Conservation (phyloP, 177 flowering plant genomes). For the Vitis hybrid region DNA sequence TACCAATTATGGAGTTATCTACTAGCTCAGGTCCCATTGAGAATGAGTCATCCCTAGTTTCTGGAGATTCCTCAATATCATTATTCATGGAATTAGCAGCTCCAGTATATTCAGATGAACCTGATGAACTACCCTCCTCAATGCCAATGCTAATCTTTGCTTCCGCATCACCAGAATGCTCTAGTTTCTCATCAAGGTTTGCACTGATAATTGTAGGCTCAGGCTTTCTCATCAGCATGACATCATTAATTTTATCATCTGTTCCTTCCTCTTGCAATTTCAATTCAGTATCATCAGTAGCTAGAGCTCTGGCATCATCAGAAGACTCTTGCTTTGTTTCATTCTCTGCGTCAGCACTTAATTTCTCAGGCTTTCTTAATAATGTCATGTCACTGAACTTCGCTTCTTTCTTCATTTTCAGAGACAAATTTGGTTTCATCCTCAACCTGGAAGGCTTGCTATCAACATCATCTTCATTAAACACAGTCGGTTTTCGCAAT, state of each 20-base stretch:
- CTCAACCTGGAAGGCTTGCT: conserved; percentile 45
- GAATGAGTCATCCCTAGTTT: conserved; percentile 6
- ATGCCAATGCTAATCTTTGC: conserved; percentile 6
- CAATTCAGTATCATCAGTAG: conserved; percentile 2
- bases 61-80: background rate
- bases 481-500: conserved; percentile 71
- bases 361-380: conserved; percentile 67
- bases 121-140: conserved; percentile 1
- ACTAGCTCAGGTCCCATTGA: conserved; percentile 5
- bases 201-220: background rate
- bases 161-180: conserved; percentile 17
- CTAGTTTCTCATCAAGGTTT: conserved; percentile 18
- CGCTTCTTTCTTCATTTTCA: conserved; percentile 63
- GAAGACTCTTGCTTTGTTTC: conserved; percentile 6
- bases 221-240: conserved; percentile 23
- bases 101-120: background rate
- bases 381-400: conserved; percentile 60
- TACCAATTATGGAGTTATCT: conserved; percentile 40
- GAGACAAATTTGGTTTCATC: conserved; percentile 64
- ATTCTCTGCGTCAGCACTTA: conserved; percentile 1
- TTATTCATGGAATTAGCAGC: background rate
- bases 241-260: conserved; percentile 4
- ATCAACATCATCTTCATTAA: conserved; percentile 48
- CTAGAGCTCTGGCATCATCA: background rate
- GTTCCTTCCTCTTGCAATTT: background rate